phyloP scores from a whole-genome alignment of 2,329 filamentous ascomycete genomes.

The Fusarium lateritium region DNA sequence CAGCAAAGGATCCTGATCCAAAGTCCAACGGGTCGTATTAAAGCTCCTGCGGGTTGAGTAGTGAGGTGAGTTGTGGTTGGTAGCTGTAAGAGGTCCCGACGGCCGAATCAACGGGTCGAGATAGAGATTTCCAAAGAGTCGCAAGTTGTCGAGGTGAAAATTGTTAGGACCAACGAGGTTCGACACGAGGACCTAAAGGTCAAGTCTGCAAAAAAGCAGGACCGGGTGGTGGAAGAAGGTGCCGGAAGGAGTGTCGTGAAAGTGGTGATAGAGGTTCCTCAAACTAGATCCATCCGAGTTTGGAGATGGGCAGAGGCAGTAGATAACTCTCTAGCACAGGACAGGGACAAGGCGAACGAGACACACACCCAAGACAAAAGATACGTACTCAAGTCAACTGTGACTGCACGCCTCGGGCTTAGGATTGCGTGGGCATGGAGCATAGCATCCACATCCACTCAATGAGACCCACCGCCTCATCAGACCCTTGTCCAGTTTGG shows the following conservation, averaged over 20 bases:
- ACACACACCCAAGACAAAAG: conserved; percentile 36
- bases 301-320: conserved; percentile 44
- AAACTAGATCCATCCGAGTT: conserved; percentile 38
- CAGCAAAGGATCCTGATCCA: conserved; percentile 48
- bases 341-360: conserved; percentile 48
- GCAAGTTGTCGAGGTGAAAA: conserved; percentile 34
- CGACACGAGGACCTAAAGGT: conserved; percentile 48
- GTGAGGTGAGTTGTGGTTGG: conserved; percentile 33
- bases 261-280: conserved; percentile 50
- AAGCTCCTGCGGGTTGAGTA: conserved; percentile 40
- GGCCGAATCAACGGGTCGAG: conserved; percentile 68
- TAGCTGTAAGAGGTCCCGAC: conserved; percentile 52
- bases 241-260: conserved; percentile 59
- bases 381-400: conserved; percentile 40
- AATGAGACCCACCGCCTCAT: conserved; percentile 51
- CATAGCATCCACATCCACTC: conserved; percentile 51
- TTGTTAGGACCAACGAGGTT: conserved; percentile 30
- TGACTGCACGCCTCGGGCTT: conserved; percentile 49
- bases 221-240: conserved; percentile 40
- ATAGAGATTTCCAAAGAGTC: conserved; percentile 39
- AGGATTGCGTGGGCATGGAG: conserved; percentile 53
- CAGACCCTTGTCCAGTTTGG: conserved; percentile 51
- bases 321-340: conserved; percentile 44
- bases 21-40: conserved; percentile 47
- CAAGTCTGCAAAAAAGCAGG: conserved; percentile 46